Percentiles rank a stretch among this genome's conserved stretches.
Conservation (phyloP, 768 basidiomycete genomes). For the Tulasnella calospora region DNA sequence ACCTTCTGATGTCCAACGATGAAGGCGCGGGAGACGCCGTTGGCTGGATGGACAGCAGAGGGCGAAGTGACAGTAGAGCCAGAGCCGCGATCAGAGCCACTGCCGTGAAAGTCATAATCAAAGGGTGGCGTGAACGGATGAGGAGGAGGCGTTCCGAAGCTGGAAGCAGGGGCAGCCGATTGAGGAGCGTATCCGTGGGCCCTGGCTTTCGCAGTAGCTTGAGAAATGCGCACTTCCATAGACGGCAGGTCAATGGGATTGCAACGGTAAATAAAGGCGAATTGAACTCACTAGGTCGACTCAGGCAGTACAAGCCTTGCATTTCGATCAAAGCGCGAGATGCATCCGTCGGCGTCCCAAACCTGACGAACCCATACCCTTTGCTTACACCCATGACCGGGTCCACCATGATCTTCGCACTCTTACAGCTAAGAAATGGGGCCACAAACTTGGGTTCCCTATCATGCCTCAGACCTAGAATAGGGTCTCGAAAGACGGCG, state of each 20-base stretch:
- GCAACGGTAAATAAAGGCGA: not conserved
- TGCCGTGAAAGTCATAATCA: not conserved
- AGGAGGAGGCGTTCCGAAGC: not conserved
- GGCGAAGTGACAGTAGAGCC: conserved; percentile 1
- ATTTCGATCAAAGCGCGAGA: conserved; percentile 86
- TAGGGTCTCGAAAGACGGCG: conserved; percentile 85
- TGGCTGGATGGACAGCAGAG: not conserved
- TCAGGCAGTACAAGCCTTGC: conserved; percentile 85
- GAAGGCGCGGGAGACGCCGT: not conserved
- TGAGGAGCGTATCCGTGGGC: not conserved
- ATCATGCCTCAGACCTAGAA: conserved; percentile 76
- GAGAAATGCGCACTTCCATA: conserved; percentile 78
- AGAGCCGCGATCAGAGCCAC: not conserved
- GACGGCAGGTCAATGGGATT: conserved; percentile 1
- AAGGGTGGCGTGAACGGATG: not conserved
- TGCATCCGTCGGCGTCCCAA: conserved; percentile 83
- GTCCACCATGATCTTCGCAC: conserved; percentile 93
- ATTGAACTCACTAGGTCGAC: conserved; percentile 68
- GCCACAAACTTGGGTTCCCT: conserved; percentile 81
- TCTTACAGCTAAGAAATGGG: conserved; percentile 87
- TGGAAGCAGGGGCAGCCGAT: not conserved
- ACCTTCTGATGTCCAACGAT: not conserved
- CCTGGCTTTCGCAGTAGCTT: conserved; percentile 83
- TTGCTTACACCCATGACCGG: conserved; percentile 82
- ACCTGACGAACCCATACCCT: conserved; percentile 91